phyloP scores from a whole-genome alignment of 805 yeast species.

The Crinitomyces ghanaensis region DNA sequence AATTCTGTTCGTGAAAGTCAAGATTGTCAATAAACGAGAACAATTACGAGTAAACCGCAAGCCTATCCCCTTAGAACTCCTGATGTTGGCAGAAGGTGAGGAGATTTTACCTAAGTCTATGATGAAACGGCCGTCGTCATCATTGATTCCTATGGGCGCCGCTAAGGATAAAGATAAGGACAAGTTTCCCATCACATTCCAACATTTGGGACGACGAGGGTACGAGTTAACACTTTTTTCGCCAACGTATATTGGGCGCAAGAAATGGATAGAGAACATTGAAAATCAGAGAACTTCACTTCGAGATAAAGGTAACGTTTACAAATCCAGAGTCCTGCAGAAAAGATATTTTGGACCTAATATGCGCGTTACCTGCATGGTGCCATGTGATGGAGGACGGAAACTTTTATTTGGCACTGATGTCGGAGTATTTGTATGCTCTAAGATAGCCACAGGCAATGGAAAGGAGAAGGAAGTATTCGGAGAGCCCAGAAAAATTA shows the following conservation, averaged over 20 bases:
- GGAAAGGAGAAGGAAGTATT: constrained; percentile 18
- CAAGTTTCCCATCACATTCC: constrained; percentile 37
- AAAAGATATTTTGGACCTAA: constrained; percentile 62
- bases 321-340: constrained; percentile 63
- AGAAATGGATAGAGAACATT: constrained; percentile 68
- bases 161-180: constrained; percentile 14
- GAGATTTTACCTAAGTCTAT: constrained; percentile 52
- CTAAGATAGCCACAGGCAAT: constrained; percentile 44
- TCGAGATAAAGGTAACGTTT: constrained; percentile 64
- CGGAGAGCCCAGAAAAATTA: constrained; percentile 60
- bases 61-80: constrained; percentile 27
- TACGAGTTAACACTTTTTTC: constrained; percentile 33
- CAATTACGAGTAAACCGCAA: constrained; percentile 84
- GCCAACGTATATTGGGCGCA: constrained; percentile 44
- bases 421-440: constrained; percentile 77
- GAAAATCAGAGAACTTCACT: constrained; percentile 68
- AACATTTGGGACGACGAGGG: constrained; percentile 39
- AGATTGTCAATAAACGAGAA: constrained; percentile 79
- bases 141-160: constrained; percentile 20
- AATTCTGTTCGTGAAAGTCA: constrained; percentile 70
- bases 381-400: constrained; percentile 90
- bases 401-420: constrained; percentile 86
- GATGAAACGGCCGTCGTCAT: constrained; percentile 21
- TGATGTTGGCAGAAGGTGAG: constrained; percentile 49
- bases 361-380: constrained; percentile 79